Conservation (phyloP, 345 rosid species). For the Corymbia maculata region DNA sequence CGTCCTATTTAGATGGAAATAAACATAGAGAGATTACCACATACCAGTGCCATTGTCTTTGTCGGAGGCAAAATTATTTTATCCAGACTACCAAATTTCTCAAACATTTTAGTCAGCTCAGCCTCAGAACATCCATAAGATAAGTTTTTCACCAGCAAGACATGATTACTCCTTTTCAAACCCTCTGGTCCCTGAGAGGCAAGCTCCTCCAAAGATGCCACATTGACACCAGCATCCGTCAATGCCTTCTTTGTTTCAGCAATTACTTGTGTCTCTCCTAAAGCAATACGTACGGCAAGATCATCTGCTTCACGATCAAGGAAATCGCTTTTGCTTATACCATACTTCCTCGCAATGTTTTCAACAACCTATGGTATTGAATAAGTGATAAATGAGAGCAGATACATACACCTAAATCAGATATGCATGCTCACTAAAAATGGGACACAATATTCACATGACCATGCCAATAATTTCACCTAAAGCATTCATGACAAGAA, state of each 20-base stretch:
- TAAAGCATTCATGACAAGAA: not conserved
- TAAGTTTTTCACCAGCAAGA: conserved; percentile 82
- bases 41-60: conserved; percentile 85
- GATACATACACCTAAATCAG: not conserved
- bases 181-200: conserved; percentile 50
- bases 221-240: conserved; percentile 72
- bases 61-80: conserved; percentile 82
- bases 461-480: not conserved
- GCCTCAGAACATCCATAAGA: conserved; percentile 81
- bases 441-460: not conserved
- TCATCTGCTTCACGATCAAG: conserved; percentile 88
- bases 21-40: not conserved
- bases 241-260: conserved; percentile 86
- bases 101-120: conserved; percentile 77
- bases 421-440: not conserved
- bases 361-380: conserved; percentile 55
- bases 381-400: not conserved
- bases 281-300: conserved; percentile 92
- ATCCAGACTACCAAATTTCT: conserved; percentile 78
- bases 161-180: conserved; percentile 70
- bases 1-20: not conserved
- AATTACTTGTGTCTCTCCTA: conserved; percentile 94
- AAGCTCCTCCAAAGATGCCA: conserved; percentile 56
- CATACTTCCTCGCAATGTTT: conserved; percentile 72
- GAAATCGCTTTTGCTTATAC: conserved; percentile 85